A percentile compares a stretch with the other conserved stretches of the same genome.
Evolutionary conservation across 495 filamentous ascomycete genomes (phyloP).

Genomic region (Podospora fimiseda): DNA sequence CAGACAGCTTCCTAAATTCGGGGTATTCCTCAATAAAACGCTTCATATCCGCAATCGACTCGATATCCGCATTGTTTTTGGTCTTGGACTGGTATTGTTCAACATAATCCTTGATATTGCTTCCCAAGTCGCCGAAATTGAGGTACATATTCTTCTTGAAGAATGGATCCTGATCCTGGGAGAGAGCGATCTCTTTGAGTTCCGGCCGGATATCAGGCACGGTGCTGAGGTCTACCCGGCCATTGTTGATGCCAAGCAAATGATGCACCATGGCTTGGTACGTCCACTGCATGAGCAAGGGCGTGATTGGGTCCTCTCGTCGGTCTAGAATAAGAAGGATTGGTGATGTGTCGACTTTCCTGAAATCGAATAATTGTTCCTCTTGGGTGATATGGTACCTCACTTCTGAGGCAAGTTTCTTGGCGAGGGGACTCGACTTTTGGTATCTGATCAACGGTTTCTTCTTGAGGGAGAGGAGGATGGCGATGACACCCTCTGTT

Average conservation of each 20-base stretch:
- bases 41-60: conserved; percentile 97
- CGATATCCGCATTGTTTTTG: conserved; percentile 86
- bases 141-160: conserved; percentile 99
- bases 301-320: conserved; percentile 93
- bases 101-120: conserved; percentile 98
- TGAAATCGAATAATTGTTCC: conserved; percentile 94
- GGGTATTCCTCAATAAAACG: conserved; percentile 98
- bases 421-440: conserved; percentile 82
- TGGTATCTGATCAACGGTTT: conserved; percentile 91
- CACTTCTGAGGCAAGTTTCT: conserved; percentile 87
- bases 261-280: conserved; percentile 99
- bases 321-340: conserved; percentile 87
- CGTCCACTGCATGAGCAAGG: conserved; percentile 93
- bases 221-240: conserved; percentile 77
- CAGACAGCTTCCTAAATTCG: conserved; percentile 91
- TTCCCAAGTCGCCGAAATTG: conserved; percentile 94
- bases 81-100: conserved; percentile 96
- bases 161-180: conserved; percentile 96
- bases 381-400: conserved; percentile 91
- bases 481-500: conserved; percentile 77
- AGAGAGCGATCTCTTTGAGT: conserved; percentile 89
- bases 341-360: conserved; percentile 89
- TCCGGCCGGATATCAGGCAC: conserved; percentile 87
- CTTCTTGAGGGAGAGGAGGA: conserved; percentile 85
- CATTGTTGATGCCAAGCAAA: conserved; percentile 86